These are phyloP conservation scores for Pythium rishiriense DNA, from an alignment of 352 stramenopile species.

Conservation along the genomic window DNA sequence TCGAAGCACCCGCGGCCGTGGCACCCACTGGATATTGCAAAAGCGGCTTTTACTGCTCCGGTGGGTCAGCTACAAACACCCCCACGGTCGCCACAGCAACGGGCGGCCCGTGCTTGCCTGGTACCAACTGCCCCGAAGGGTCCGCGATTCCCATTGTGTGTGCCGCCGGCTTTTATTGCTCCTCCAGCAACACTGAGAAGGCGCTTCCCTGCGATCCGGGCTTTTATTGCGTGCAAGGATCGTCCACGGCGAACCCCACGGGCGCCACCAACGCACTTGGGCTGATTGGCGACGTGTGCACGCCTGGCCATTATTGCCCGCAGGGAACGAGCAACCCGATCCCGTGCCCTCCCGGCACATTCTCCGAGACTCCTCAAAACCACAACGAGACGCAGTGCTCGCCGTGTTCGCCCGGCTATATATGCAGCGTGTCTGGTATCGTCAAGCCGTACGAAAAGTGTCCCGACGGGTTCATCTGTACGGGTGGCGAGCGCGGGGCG, in stretches of 20 bases:
- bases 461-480: slow-evolving; percentile 59
- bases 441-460: slow-evolving; percentile 50
- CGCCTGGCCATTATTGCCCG: slow-evolving; percentile 77
- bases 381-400: slow-evolving; percentile 56
- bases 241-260: slow-evolving; percentile 71
- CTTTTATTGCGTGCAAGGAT: slow-evolving; percentile 89
- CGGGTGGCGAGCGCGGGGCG: slow-evolving; percentile 50
- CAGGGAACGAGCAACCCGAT: slow-evolving; percentile 75
- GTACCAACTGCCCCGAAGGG: slow-evolving; percentile 86
- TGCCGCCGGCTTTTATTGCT: slow-evolving; percentile 75
- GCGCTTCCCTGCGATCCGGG: slow-evolving; percentile 73
- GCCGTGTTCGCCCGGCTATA: slow-evolving; percentile 57
- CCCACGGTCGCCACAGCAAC: slow-evolving; percentile 36
- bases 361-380: slow-evolving; percentile 70
- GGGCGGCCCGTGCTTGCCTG: slow-evolving; percentile 75
- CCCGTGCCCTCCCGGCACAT: slow-evolving; percentile 74
- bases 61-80: slow-evolving; percentile 57
- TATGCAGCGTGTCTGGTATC: slow-evolving; percentile 62
- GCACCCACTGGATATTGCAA: slow-evolving; percentile 56
- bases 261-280: slow-evolving; percentile 73
- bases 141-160: slow-evolving; percentile 85
- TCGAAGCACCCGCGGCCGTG: slow-evolving; percentile 48
- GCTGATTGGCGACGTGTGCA: slow-evolving; percentile 72
- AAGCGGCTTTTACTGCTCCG: slow-evolving; percentile 85
- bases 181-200: slow-evolving; percentile 68